These are phyloP conservation scores for Wickerhamomyces chaumierensis DNA, from an alignment of 805 yeast genomes.

Conservation along the genomic window DNA sequence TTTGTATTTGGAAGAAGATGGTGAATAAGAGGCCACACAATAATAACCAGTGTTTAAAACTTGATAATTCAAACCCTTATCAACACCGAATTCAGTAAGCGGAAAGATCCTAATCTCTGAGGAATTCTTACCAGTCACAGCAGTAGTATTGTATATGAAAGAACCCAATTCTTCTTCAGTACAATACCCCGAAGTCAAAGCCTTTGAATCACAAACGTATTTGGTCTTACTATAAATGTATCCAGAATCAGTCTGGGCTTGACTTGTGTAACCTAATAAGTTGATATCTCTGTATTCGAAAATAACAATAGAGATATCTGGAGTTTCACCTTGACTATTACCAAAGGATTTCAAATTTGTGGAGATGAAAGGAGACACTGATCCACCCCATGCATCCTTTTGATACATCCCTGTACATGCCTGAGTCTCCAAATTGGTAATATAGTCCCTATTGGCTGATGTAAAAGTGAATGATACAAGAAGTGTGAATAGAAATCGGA, in stretches of 20 bases:
- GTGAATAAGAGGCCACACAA: constrained; percentile 66
- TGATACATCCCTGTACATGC: constrained; percentile 88
- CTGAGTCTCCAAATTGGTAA: constrained; percentile 45
- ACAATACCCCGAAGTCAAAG: constrained; percentile 52
- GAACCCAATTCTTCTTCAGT: constrained; percentile 39
- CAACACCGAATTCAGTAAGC: constrained; percentile 46
- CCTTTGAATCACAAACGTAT: constrained; percentile 67
- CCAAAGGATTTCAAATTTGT: constrained; percentile 28
- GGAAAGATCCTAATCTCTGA: constrained; percentile 47
- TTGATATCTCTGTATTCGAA: constrained; percentile 77
- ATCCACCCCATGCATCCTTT: constrained; percentile 80
- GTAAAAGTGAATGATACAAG: not conserved
- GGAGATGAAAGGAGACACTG: constrained; percentile 47
- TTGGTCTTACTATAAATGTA: constrained; percentile 17
- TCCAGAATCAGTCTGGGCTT: constrained; percentile 22
- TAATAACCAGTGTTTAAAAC: constrained; percentile 79
- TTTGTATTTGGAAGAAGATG: constrained; percentile 30
- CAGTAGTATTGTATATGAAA: constrained; percentile 42
- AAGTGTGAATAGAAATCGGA: too few species aligned
- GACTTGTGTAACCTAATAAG: constrained; percentile 44
- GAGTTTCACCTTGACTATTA: constrained; percentile 19
- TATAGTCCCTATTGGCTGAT: constrained; percentile 30
- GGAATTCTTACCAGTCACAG: constrained; percentile 27
- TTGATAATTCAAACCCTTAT: constrained; percentile 49
- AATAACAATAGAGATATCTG: constrained; percentile 53